A percentile compares a stretch with the other conserved stretches of the same genome.
Conservation (phyloP, 78 protist species). For the Guillardia theta region DNA sequence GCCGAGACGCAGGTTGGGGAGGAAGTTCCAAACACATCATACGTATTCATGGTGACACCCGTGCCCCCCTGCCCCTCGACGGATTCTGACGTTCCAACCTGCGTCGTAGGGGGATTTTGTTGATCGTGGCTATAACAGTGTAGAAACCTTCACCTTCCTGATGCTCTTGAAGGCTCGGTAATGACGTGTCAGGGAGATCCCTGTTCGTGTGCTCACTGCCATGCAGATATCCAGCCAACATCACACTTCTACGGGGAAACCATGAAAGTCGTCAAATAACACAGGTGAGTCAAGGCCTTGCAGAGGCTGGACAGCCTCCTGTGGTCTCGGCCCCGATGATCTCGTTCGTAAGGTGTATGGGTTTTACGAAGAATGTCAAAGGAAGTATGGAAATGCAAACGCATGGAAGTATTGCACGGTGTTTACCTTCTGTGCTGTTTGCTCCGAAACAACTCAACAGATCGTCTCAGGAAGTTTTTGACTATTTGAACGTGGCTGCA, state of each 20-base stretch:
- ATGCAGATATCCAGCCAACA: slow-evolving; percentile 85
- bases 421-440: too few species aligned
- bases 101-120: slow-evolving; percentile 95
- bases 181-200: slow-evolving; percentile 50
- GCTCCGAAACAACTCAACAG: neutral
- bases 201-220: neutral
- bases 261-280: slow-evolving; percentile 96
- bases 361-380: slow-evolving; percentile 96
- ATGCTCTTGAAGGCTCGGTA: slow-evolving; percentile 88
- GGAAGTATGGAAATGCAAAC: slow-evolving; percentile 94
- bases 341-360: neutral
- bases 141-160: slow-evolving; percentile 92
- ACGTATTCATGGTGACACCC: slow-evolving; percentile 89
- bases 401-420: slow-evolving; percentile 84
- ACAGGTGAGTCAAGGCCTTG: slow-evolving; percentile 57
- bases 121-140: slow-evolving; percentile 95
- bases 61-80: neutral
- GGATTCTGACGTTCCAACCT: neutral
- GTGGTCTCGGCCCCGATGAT: too few species aligned
- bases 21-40: slow-evolving; percentile 86
- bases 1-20: slow-evolving; percentile 79
- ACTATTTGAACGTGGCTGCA: slow-evolving; percentile 80
- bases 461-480: slow-evolving; percentile 83
- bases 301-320: too few species aligned
- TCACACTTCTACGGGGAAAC: slow-evolving; percentile 94